Evolutionary conservation across 345 rosid species (phyloP).

Genomic region (Cardiospermum halicacabum): DNA sequence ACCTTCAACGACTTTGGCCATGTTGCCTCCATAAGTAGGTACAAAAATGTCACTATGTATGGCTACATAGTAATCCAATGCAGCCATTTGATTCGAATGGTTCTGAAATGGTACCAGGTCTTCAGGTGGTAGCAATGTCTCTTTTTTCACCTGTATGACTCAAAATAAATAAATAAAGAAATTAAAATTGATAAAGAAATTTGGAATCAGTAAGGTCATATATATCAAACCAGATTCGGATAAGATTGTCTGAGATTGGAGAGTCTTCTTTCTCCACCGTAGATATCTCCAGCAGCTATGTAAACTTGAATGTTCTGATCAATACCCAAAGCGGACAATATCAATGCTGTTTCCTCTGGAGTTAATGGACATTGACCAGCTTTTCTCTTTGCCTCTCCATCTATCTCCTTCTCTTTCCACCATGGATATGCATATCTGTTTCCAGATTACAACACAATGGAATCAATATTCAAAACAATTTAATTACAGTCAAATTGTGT

Average conservation of each 20-base stretch:
- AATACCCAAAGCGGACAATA: conserved; percentile 37
- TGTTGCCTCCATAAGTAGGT: conserved; percentile 46
- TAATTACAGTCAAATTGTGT: no score
- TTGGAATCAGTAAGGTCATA: not conserved
- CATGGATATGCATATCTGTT: conserved; percentile 49
- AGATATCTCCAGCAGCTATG: conserved; percentile 51
- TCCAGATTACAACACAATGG: not conserved
- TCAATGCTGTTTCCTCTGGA: conserved; percentile 48
- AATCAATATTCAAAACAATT: not conserved
- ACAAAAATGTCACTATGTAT: conserved; percentile 41
- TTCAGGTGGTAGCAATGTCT: conserved; percentile 29
- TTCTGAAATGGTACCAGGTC: conserved; percentile 40
- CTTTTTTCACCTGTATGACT: conserved; percentile 29
- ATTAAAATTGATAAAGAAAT: no score
- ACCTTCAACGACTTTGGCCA: conserved; percentile 50
- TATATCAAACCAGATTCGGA: conserved; percentile 38
- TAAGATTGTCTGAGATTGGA: conserved; percentile 26
- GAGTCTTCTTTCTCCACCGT: conserved; percentile 42
- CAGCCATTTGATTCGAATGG: conserved; percentile 45
- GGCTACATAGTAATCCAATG: conserved; percentile 46
- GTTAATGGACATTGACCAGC: conserved; percentile 52
- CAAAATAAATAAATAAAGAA: not conserved
- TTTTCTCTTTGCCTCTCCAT: conserved; percentile 36
- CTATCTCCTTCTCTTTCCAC: conserved; percentile 53
- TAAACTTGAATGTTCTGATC: conserved; percentile 40